Evolutionary conservation across 2,329 filamentous ascomycete species (phyloP), one percentile per base, ranked within the genome.

Genomic region (Penicillium janthinellum): DNA sequence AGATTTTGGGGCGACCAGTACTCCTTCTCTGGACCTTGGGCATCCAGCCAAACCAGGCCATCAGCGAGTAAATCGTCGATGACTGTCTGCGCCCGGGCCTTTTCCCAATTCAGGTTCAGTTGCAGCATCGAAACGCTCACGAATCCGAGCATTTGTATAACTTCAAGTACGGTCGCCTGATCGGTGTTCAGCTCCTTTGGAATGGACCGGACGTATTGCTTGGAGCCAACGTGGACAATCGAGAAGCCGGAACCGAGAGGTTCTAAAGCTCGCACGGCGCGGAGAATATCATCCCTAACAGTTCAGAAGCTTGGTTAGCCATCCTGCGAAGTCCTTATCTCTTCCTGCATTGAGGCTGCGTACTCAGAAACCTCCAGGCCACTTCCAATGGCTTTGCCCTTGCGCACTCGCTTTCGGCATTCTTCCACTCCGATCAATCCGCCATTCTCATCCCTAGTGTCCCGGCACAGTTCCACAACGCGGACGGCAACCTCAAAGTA

Each of bases 401-500:
- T 86, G 66, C 87, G 86, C 28, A 98, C 88, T 47, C 87, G 83
- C 71, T 93, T 89, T 58, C 87, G 82, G 68, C 96, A 88, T 76
- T 98, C 94, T 47, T 85, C 82, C 17, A 98, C 84, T 11, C 90
- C 90, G 55, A 99, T 91, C 70, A 99, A 81, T 0, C 95, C 95
- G 6, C 95, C 95, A 74, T 99, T 99, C 78, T 97, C 94, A 4
- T 86, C 86, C 54, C 95, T 83, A 47, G 92, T 97, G 54, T 89
- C 87, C 5, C 92, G 84, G 73, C 95, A 99, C 7, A 97, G 87
- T 76, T 98, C 94, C 5, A 99, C 95, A 0, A 98, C 90, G 52
- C 91, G 85, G n/a, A 98, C 94, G 1, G 92, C 95, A 48, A 99
- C 86, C 80, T 96, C 94, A 76, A 98, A 98, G 79, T 98, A 99